Evolutionary conservation across 2,329 filamentous ascomycete species (phyloP).

Genomic region (Fusarium staphyleae): DNA sequence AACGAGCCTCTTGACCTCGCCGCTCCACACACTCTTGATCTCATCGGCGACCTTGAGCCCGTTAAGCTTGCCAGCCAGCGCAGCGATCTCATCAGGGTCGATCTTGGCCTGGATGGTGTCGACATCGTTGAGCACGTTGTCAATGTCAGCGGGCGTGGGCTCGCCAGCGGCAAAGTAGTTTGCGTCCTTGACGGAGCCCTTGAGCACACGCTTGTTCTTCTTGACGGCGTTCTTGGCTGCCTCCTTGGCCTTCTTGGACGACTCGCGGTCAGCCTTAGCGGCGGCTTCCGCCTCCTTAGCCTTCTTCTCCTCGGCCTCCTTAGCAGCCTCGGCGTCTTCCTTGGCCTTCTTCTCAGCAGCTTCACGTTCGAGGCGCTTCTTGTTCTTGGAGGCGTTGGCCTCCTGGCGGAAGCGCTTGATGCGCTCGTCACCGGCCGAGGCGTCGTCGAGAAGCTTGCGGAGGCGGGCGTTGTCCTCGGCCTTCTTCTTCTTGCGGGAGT

Average conservation of each 20-base stretch:
- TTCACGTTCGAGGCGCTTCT: constrained; percentile 89
- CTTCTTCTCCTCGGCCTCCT: constrained; percentile 81
- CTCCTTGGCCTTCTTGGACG: constrained; percentile 95
- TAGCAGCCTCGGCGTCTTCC: constrained; percentile 84
- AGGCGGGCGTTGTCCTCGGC: constrained; percentile 93
- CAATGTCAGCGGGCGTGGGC: constrained; percentile 77
- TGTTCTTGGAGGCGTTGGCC: constrained; percentile 93
- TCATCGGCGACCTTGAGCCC: constrained; percentile 79
- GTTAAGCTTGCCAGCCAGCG: constrained; percentile 80
- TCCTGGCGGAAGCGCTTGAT: constrained; percentile 97
- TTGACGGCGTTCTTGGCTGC: constrained; percentile 98
- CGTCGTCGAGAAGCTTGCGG: constrained; percentile 87
- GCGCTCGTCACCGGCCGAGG: constrained; percentile 83
- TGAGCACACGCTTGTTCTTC: constrained; percentile 99
- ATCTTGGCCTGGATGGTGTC: constrained; percentile 88
- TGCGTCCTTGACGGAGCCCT: constrained; percentile 92
- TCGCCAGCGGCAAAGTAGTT: constrained; percentile 92
- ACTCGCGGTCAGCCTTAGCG: constrained; percentile 82
- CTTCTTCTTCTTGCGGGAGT: constrained; percentile 99
- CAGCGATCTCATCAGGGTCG: constrained; percentile 88
- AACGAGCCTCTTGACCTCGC: constrained; percentile 79
- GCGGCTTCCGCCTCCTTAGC: constrained; percentile 85
- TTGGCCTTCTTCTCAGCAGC: constrained; percentile 86
- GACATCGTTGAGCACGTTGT: constrained; percentile 82
- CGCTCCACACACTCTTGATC: constrained; percentile 84